A percentile compares a stretch with the other conserved stretches of the same genome.
phyloP scores from a whole-genome alignment of 2,329 filamentous ascomycete genomes.

The Fusarium hostae region DNA sequence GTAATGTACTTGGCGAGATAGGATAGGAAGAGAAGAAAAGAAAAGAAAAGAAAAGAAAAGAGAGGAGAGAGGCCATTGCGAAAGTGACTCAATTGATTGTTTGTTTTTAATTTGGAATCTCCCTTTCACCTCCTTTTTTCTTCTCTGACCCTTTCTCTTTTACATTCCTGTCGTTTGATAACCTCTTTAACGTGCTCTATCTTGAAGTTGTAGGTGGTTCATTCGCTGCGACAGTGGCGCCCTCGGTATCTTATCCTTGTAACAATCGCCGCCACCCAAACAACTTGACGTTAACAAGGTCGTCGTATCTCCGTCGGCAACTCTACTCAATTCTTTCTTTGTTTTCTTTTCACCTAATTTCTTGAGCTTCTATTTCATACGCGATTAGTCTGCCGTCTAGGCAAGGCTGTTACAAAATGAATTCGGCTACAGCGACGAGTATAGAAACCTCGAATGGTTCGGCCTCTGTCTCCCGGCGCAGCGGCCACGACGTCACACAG shows the following conservation, averaged over 20 bases:
- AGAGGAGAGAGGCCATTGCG: slow-evolving; percentile 22
- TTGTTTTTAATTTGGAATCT: slow-evolving; percentile 5
- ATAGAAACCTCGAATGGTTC: slow-evolving; percentile 47
- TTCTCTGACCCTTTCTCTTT: slow-evolving; percentile 12
- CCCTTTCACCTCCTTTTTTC: slow-evolving; percentile 19
- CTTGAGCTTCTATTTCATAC: not conserved
- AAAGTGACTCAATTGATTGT: slow-evolving; percentile 29
- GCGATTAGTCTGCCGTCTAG: slow-evolving; percentile 26
- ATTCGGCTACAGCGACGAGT: slow-evolving; percentile 55
- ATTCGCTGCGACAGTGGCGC: slow-evolving; percentile 34
- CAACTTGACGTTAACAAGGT: slow-evolving; percentile 31
- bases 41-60: not conserved
- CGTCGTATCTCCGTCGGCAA: slow-evolving; percentile 8
- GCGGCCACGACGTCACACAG: slow-evolving; percentile 44
- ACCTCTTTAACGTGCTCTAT: slow-evolving; percentile 29
- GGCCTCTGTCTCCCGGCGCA: slow-evolving; percentile 42
- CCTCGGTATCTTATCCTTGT: slow-evolving; percentile 31
- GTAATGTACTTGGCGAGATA: slow-evolving; percentile 30
- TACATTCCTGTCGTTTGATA: slow-evolving; percentile 37
- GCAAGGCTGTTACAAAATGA: slow-evolving; percentile 49
- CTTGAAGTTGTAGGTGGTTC: slow-evolving; percentile 29
- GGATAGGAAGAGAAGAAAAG: not conserved
- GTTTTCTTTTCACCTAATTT: not conserved
- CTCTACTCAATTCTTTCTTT: slow-evolving; percentile 10
- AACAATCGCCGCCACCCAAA: slow-evolving; percentile 28